Evolutionary conservation across 768 basidiomycete species (phyloP).

Genomic region (Rubroboletus pulcherrimus): DNA sequence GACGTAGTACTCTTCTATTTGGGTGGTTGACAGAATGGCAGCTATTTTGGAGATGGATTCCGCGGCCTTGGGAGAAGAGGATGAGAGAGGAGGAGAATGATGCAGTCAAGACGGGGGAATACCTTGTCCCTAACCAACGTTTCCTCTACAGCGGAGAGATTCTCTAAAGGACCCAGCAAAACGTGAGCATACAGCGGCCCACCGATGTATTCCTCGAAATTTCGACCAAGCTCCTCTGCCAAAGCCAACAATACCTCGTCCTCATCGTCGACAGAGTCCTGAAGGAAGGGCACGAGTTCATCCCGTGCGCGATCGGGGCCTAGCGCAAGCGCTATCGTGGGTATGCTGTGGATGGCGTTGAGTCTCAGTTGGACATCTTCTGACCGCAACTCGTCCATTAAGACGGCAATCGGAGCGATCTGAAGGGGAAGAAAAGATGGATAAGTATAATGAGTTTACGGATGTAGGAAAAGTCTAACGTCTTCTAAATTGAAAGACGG

Average conservation of each 20-base stretch:
- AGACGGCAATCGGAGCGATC: conserved; percentile 93
- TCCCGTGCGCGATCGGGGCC: conserved; percentile 93
- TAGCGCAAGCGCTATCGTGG: conserved; percentile 95
- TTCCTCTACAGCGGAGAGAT: conserved; percentile 95
- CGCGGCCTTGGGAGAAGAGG: conserved; percentile 61
- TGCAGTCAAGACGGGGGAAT: conserved; percentile 11
- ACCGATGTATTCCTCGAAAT: conserved; percentile 93
- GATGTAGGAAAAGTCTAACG: conserved; percentile 39
- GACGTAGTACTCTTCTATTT: conserved; percentile 88
- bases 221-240: conserved; percentile 90
- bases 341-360: conserved; percentile 95
- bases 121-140: conserved; percentile 98
- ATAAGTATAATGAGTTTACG: conserved; percentile 16
- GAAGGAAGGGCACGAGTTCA: conserved; percentile 94
- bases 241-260: conserved; percentile 96
- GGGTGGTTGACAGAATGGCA: conserved; percentile 64
- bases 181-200: conserved; percentile 84
- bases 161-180: conserved; percentile 88
- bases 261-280: conserved; percentile 99
- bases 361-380: conserved; percentile 96
- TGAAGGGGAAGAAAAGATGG: conserved; percentile 26
- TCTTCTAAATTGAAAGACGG: conserved; percentile 63
- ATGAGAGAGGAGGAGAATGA: neutral
- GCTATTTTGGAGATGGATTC: conserved; percentile 94
- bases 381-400: conserved; percentile 97